Conservation (phyloP, 2,329 filamentous ascomycete genomes). For the Aspergillus aculeatinus region DNA sequence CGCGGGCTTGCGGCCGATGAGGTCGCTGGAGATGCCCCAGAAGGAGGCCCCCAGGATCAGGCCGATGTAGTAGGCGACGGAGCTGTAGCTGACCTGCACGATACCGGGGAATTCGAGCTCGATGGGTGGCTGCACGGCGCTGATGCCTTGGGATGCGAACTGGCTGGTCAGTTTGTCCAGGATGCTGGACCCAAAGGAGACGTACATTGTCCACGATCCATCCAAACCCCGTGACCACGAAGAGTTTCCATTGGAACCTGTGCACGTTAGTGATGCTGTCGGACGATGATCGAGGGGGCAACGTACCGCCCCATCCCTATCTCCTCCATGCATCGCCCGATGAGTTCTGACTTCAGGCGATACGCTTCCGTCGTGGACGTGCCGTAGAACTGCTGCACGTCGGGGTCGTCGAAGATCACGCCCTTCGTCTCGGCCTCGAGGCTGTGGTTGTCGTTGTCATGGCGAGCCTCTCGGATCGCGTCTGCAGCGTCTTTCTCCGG, state of each 20-base stretch:
- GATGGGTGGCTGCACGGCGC: slow-evolving; percentile 30
- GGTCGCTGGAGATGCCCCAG: slow-evolving; percentile 46
- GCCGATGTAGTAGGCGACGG: slow-evolving; percentile 40
- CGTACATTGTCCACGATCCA: slow-evolving; percentile 64
- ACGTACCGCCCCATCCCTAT: slow-evolving; percentile 34
- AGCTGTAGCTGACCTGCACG: slow-evolving; percentile 31
- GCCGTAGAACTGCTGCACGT: slow-evolving; percentile 41
- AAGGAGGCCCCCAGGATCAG: slow-evolving; percentile 49
- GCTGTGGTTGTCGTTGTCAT: not conserved
- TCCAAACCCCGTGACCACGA: slow-evolving; percentile 65
- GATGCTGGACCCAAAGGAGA: not conserved
- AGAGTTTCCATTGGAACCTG: slow-evolving; percentile 59
- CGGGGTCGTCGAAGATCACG: slow-evolving; percentile 27
- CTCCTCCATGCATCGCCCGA: slow-evolving; percentile 27
- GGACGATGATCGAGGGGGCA: not conserved
- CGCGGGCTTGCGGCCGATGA: slow-evolving; percentile 46
- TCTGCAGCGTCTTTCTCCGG: too few species aligned
- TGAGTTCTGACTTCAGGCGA: slow-evolving; percentile 32
- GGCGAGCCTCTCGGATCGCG: too few species aligned
- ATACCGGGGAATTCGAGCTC: slow-evolving; percentile 28
- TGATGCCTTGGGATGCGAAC: slow-evolving; percentile 32
- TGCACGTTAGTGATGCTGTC: not conserved
- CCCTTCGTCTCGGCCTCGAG: slow-evolving; percentile 17
- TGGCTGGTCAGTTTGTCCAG: not conserved
- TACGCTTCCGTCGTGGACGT: slow-evolving; percentile 32